Evolutionary conservation across 2,329 filamentous ascomycete genomes (phyloP).

Genomic region (Iodosphaeria phyllophila): DNA sequence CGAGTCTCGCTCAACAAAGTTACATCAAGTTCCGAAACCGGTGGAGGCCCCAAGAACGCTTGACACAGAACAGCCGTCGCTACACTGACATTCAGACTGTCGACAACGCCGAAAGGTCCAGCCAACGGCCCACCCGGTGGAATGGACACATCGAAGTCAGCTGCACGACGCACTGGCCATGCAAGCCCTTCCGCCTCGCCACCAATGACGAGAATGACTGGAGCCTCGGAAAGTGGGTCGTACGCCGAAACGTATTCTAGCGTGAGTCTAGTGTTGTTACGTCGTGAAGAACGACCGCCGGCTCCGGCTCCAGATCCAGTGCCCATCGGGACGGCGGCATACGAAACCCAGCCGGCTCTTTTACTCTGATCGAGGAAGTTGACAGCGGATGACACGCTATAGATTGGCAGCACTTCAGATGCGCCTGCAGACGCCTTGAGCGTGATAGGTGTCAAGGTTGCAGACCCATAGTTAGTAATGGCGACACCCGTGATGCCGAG

Average conservation of each 20-base stretch:
- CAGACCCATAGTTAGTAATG: slow-evolving; percentile 55
- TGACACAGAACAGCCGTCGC: slow-evolving; percentile 62
- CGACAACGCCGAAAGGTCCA: slow-evolving; percentile 39
- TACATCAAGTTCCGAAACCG: slow-evolving; percentile 7
- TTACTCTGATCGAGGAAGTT: slow-evolving; percentile 53
- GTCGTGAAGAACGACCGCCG: slow-evolving; percentile 16
- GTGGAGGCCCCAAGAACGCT: slow-evolving; percentile 37
- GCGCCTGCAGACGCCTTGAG: slow-evolving; percentile 83
- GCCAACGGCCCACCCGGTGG: slow-evolving; percentile 31
- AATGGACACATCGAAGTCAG: slow-evolving; percentile 51
- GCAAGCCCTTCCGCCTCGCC: slow-evolving; percentile 62
- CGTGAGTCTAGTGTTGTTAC: slow-evolving; percentile 24
- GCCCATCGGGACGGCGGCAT: slow-evolving; percentile 55
- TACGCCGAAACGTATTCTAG: slow-evolving; percentile 26
- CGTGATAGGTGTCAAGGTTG: slow-evolving; percentile 55
- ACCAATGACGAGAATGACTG: slow-evolving; percentile 67
- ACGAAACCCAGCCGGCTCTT: slow-evolving; percentile 63
- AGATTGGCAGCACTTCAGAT: slow-evolving; percentile 58
- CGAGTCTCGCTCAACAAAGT: slow-evolving; percentile 1
- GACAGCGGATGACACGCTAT: slow-evolving; percentile 47
- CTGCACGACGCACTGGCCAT: slow-evolving; percentile 41
- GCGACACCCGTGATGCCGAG: slow-evolving; percentile 75
- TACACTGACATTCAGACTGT: slow-evolving; percentile 88
- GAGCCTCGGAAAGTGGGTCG: slow-evolving; percentile 36
- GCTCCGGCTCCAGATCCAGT: too few species aligned